A percentile compares a stretch with the other conserved stretches of the same genome.
These are phyloP conservation scores for Passiflora organensis DNA, from an alignment of 345 rosid species.

Conservation along the genomic window DNA sequence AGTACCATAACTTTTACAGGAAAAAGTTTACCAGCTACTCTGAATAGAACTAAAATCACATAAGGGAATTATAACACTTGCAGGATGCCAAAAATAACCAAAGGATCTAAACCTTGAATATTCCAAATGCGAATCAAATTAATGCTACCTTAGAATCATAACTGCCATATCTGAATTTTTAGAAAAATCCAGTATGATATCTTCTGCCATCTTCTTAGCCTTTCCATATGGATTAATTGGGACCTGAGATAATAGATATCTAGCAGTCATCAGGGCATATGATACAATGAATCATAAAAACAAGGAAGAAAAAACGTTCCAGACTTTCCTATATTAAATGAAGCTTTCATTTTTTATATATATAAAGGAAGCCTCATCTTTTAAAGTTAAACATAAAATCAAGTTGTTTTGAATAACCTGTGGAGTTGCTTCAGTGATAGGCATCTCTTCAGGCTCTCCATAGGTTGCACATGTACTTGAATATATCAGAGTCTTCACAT, in stretches of 20 bases:
- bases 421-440: slow-evolving; percentile 78
- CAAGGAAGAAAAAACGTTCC: neutral
- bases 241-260: slow-evolving; percentile 32
- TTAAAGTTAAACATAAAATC: neutral
- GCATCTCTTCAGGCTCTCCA: slow-evolving; percentile 97
- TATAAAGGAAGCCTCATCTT: neutral
- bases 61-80: too few species aligned
- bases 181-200: slow-evolving; percentile 84
- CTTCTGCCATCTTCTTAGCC: slow-evolving; percentile 99
- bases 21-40: too few species aligned
- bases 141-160: slow-evolving; percentile 85
- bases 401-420: slow-evolving; percentile 52
- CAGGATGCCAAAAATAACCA: too few species aligned
- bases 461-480: slow-evolving; percentile 99
- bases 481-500: slow-evolving; percentile 84
- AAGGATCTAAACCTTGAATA: too few species aligned
- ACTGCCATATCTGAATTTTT: slow-evolving; percentile 85
- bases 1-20: too few species aligned
- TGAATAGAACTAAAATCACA: too few species aligned
- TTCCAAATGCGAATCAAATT: neutral
- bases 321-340: neutral
- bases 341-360: too few species aligned
- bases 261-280: slow-evolving; percentile 3
- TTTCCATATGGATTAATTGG: slow-evolving; percentile 98
- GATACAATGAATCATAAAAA: neutral